Evolutionary conservation across 306 rosid species (phyloP).

Genomic region (Lablab purpureus): DNA sequence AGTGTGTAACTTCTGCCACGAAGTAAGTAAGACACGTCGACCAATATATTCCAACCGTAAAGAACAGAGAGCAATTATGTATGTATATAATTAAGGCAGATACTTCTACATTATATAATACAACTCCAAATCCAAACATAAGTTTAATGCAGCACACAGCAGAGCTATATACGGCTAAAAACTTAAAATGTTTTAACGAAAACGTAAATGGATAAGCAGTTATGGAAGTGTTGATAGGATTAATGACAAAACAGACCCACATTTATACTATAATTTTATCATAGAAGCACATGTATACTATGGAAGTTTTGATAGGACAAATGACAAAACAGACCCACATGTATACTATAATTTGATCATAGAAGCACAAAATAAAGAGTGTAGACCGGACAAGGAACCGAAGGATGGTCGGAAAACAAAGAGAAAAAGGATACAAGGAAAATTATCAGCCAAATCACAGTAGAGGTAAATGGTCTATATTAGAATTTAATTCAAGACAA

Average conservation of each 20-base stretch:
- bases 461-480: not conserved
- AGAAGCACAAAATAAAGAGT: not conserved
- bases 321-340: no score
- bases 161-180: slow-evolving; percentile 15
- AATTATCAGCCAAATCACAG: not conserved
- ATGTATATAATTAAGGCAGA: slow-evolving; percentile 30
- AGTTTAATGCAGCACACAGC: slow-evolving; percentile 25
- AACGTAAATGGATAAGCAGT: not conserved
- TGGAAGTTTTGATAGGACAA: no score
- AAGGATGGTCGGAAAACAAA: not conserved
- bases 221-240: no score
- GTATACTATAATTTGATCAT: no score
- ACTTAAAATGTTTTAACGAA: not conserved
- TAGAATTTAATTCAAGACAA: not conserved
- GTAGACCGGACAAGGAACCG: no score
- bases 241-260: no score
- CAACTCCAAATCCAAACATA: slow-evolving; percentile 35
- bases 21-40: slow-evolving; percentile 98
- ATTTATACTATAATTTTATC: no score
- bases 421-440: not conserved
- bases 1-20: slow-evolving; percentile 99
- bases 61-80: slow-evolving; percentile 37
- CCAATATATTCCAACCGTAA: slow-evolving; percentile 68
- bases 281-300: no score
- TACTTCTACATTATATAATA: not conserved